Base-by-base conservation (phyloP, 495 filamentous ascomycete species). In the Neurospora terricola region DNA sequence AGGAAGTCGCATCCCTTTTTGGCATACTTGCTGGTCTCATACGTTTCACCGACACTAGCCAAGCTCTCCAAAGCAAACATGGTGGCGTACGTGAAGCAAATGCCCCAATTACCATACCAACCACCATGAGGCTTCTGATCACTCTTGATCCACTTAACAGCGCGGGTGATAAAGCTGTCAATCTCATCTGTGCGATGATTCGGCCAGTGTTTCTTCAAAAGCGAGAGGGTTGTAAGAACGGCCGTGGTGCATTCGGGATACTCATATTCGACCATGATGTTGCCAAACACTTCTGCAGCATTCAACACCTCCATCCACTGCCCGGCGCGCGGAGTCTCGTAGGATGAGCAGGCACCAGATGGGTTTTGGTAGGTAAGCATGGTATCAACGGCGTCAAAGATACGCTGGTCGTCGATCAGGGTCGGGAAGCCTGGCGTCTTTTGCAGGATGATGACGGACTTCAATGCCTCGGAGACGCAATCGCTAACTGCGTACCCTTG, bases 231-330 rank as follows among this genome's bases (percentile, higher is more conserved):
- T 3, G 94, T 97, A n/a, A 98, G 92, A 6, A 93, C 92, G 3
- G 96, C 94, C 3, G 96, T 98, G 2, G 96, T 98, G 82, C 96
- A 99, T 80, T 99, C 96, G 1, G 95, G 94, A 76, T 98, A 97
- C 77, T 97, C 94, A 80, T 98, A 99, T 74, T 97, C 93, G 43
- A 98, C 91, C 96, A 99, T 98, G 80, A 99, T 98, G 14, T 90
- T 88, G 18, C 94, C 96, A 78, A 99, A 99, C 0, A 99, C 95
- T 78, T 98, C 96, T 18, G 96, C 96, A 3, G 94, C 95, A 78
- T 99, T 99, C 5, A 99, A 86, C 77, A 88, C 86, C 78, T 99
- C 96, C 42, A 98, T 77, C 80, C 88, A 88, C 69, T 91, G 84
- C 2, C 92, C 91, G 2, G 90, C 95, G 5, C 96, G 90, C 3